Percentiles rank a stretch among this genome's conserved stretches.
These are phyloP conservation scores for Rhynchospora pubera DNA, from an alignment of 176 grass and related monocot species.

Conservation along the genomic window DNA sequence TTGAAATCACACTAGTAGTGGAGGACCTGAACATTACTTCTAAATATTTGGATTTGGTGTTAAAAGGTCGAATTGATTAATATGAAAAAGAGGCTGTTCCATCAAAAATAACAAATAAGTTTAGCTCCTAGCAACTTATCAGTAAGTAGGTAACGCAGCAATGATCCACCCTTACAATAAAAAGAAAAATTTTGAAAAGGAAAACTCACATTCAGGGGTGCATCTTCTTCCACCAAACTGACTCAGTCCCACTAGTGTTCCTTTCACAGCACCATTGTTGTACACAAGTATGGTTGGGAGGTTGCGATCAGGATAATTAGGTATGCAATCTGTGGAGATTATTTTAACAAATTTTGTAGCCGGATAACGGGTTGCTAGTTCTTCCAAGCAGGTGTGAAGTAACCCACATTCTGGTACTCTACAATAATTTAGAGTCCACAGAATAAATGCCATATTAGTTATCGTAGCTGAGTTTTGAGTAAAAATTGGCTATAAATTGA, in stretches of 20 bases:
- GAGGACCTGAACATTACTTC: no score
- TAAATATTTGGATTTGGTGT: no score
- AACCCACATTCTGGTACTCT: conserved; percentile 82
- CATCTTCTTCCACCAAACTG: conserved; percentile 75
- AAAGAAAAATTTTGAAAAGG: neutral
- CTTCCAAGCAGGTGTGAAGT: conserved; percentile 75
- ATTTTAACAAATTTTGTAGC: conserved; percentile 95
- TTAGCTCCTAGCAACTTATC: neutral
- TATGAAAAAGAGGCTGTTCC: no score
- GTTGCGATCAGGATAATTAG: conserved; percentile 84
- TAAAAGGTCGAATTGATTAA: neutral
- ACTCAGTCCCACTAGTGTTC: conserved; percentile 67
- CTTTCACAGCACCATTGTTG: conserved; percentile 93
- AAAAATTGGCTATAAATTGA: neutral
- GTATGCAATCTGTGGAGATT: conserved; percentile 90
- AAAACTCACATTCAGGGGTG: conserved; percentile 87
- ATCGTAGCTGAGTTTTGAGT: neutral
- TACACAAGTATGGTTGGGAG: conserved; percentile 97
- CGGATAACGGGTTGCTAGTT: conserved; percentile 70
- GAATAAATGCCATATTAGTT: neutral
- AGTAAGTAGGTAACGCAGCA: neutral
- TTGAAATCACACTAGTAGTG: neutral
- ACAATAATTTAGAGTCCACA: conserved; percentile 19
- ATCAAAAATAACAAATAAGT: neutral
- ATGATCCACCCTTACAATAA: neutral